Percentiles rank a stretch among this genome's conserved stretches.
These are phyloP conservation scores for Rhodotorula sp. DNA, from an alignment of 1,284 basidiomycete species.

Conservation along the genomic window DNA sequence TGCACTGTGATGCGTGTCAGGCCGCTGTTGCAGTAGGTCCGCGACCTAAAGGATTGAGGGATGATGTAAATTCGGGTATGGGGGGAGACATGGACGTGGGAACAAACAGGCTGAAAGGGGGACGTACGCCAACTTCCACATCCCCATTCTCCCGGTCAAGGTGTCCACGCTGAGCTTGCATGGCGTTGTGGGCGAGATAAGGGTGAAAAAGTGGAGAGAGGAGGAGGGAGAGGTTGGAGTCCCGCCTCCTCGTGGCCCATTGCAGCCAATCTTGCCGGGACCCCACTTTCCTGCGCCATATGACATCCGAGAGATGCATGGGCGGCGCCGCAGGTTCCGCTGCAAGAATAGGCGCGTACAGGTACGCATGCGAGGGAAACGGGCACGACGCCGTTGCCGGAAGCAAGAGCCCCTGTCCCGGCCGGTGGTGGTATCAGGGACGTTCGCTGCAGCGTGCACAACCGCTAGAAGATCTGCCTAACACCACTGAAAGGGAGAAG, in stretches of 20 bases:
- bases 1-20: conserved; percentile 9
- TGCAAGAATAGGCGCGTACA: not conserved
- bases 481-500: too few species aligned
- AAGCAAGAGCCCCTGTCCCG: too few species aligned
- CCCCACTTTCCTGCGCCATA: not conserved
- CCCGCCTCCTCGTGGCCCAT: not conserved
- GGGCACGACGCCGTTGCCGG: not conserved
- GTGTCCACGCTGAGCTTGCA: conserved; percentile 34
- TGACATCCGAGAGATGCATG: not conserved
- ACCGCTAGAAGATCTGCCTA: too few species aligned
- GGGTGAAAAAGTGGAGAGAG: not conserved
- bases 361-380: not conserved
- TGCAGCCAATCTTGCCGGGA: not conserved
- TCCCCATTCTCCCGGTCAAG: conserved; percentile 29
- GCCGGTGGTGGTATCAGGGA: too few species aligned
- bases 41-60: conserved; percentile 3
- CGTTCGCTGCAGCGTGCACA: too few species aligned
- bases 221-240: not conserved
- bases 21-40: conserved; percentile 19
- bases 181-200: not conserved
- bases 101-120: not conserved
- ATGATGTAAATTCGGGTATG: not conserved
- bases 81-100: too few species aligned
- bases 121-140: conserved; percentile 33
- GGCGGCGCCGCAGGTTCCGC: not conserved